Conservation (phyloP, 306 rosid species). For the Castanospermum australe region DNA sequence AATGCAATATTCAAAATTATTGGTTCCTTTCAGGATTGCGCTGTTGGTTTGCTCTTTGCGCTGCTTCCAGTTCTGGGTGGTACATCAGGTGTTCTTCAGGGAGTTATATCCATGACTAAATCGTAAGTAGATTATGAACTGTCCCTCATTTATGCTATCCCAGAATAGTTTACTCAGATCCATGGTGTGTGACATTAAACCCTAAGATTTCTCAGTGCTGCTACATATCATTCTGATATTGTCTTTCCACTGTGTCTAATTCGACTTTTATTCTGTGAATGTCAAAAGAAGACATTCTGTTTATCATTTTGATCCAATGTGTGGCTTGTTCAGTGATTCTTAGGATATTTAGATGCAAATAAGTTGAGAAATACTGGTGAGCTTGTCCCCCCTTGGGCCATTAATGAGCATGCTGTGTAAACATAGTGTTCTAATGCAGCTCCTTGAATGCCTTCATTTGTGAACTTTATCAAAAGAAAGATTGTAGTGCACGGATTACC, state of each 20-base stretch:
- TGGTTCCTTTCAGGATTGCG: slow-evolving; percentile 73
- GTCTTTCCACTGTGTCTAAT: slow-evolving; percentile 9
- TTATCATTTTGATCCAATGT: slow-evolving; percentile 11
- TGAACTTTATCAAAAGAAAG: background rate
- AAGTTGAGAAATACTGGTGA: slow-evolving; percentile 5
- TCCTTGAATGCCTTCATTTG: background rate
- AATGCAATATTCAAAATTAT: slow-evolving; percentile 16
- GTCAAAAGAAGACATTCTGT: background rate
- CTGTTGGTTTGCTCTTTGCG: slow-evolving; percentile 97
- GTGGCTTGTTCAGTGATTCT: slow-evolving; percentile 1
- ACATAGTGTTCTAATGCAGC: background rate
- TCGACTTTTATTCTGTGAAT: background rate
- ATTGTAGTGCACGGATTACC: background rate
- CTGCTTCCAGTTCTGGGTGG: slow-evolving; percentile 94
- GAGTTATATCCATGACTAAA: slow-evolving; percentile 88
- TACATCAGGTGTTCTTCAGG: slow-evolving; percentile 91
- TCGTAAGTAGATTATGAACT: slow-evolving; percentile 71
- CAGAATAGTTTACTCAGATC: too few relatives aligned
- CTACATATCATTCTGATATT: slow-evolving; percentile 5
- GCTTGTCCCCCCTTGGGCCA: background rate
- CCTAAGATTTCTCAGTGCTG: background rate
- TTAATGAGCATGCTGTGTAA: background rate
- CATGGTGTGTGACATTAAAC: background rate
- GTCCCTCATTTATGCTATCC: background rate
- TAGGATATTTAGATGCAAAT: slow-evolving; percentile 5